phyloP scores from a whole-genome alignment of 179 eudicot genomes.

The Beta macrorhiza region DNA sequence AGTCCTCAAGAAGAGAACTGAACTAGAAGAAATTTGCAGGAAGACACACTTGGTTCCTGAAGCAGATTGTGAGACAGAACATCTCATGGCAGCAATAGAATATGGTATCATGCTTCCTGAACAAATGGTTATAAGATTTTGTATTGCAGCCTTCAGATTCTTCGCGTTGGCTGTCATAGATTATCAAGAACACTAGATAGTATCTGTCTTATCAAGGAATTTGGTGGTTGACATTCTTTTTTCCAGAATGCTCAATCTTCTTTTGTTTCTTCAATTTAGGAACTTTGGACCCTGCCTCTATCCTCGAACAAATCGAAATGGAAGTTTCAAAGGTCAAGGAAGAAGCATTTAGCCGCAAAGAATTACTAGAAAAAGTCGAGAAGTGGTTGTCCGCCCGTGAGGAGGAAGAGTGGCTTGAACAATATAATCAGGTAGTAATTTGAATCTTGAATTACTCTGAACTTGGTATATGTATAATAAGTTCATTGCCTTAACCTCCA shows the following conservation, averaged over 20 bases:
- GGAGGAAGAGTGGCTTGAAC: conserved; percentile 97
- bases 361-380: conserved; percentile 84
- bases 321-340: conserved; percentile 78
- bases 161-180: background rate
- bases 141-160: background rate
- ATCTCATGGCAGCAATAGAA: conserved; percentile 67
- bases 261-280: conserved; percentile 38
- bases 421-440: conserved; percentile 68
- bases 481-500: background rate
- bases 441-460: background rate
- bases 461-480: background rate
- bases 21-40: conserved; percentile 83
- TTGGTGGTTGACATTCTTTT: background rate
- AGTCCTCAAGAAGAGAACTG: conserved; percentile 86
- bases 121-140: conserved; percentile 1
- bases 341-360: conserved; percentile 90
- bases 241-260: conserved; percentile 3
- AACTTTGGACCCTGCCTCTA: conserved; percentile 65
- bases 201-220: too few relatives aligned
- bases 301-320: conserved; percentile 80
- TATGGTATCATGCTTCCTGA: conserved; percentile 53
- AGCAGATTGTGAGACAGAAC: conserved; percentile 56
- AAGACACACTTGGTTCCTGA: conserved; percentile 78
- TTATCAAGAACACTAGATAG: too few relatives aligned
- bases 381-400: conserved; percentile 92